phyloP scores from a whole-genome alignment of 2,329 filamentous ascomycete species.

The Rhexocercosporidium sp. region DNA sequence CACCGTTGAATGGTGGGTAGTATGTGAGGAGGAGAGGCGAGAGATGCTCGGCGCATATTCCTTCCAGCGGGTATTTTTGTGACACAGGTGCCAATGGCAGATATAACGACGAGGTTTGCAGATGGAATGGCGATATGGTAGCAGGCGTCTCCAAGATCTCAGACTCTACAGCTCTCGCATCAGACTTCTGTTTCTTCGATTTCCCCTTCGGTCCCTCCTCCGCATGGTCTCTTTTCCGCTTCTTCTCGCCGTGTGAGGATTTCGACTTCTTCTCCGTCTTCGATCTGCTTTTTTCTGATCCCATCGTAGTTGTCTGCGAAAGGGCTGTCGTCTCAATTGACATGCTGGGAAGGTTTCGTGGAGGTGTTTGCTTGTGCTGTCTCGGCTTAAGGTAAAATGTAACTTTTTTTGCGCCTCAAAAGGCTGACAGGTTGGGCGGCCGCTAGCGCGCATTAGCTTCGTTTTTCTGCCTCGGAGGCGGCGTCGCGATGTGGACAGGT shows the following conservation, averaged over 20 bases:
- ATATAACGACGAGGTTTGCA: constrained; percentile 81
- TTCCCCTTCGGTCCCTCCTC: constrained; percentile 52
- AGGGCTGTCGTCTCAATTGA: constrained; percentile 36
- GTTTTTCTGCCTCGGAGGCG: neutral
- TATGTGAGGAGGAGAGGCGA: constrained; percentile 78
- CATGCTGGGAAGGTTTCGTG: constrained; percentile 25
- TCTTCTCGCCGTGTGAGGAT: constrained; percentile 49
- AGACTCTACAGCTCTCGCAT: constrained; percentile 41
- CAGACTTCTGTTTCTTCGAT: constrained; percentile 50
- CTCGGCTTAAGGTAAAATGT: constrained; percentile 22
- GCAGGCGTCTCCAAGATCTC: constrained; percentile 17
- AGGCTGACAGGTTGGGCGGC: constrained; percentile 34
- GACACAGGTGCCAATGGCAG: constrained; percentile 75
- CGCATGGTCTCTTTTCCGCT: constrained; percentile 45
- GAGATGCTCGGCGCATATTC: constrained; percentile 75
- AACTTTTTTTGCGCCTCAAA: constrained; percentile 27
- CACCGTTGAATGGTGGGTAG: constrained; percentile 72
- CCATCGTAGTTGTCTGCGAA: constrained; percentile 24
- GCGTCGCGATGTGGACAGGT: constrained; percentile 22
- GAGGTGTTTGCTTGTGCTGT: constrained; percentile 3
- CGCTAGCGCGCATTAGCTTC: constrained; percentile 26
- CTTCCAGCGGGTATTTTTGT: constrained; percentile 72
- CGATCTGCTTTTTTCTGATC: constrained; percentile 36
- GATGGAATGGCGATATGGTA: constrained; percentile 72
- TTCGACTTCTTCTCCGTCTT: constrained; percentile 44